Evolutionary conservation across 495 filamentous ascomycete genomes (phyloP), one percentile per base, ranked within the genome.

Genomic region (Xylona heveae): DNA sequence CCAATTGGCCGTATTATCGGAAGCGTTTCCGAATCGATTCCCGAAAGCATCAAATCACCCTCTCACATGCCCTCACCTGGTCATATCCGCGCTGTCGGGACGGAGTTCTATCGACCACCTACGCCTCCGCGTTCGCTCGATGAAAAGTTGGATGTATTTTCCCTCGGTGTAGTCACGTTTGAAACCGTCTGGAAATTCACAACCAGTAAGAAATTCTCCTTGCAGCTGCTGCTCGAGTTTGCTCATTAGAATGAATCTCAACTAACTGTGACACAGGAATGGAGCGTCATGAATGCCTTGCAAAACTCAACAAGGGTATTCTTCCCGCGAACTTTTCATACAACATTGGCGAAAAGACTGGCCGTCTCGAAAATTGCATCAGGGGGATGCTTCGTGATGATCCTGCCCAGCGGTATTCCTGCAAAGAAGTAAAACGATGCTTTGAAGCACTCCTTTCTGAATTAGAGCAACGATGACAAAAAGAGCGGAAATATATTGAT

Each of bases 101-200:
- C 57, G 6, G 40, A 40, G 16, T 39, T 53, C 28, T 61, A 61
- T 28, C 27, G 43, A 3, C 51, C 56, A 15, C 24, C 33, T 19
- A 6, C 5, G 25, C 15, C 18, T 14, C 23, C 16, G 6, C 16
- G 8, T 5, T 19, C 9, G 30, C 34, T 3, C 42, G 34, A 25
- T 21, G 37, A 45, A 27, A 48, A 53, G 31, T 38, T 55, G 23
- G 58, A 61, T 38, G 43, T 59, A 0, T 61, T 43, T 31, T 44
- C 51, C 8, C 32, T 60, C 5, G 55, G 55, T 6, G 42, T 59
- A 9, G 44, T 59, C 13, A 41, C 41, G 3, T 49, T 56, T 26
- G 55, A 59, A 42, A 34, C 58, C 18, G 21, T 53, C 14, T 42
- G 32, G 13, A 34, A 24, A 25, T 57, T 52, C 32, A 33, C 25